These are phyloP conservation scores for Phytophthora crassamura DNA, from an alignment of 352 stramenopile genomes.

Conservation along the genomic window DNA sequence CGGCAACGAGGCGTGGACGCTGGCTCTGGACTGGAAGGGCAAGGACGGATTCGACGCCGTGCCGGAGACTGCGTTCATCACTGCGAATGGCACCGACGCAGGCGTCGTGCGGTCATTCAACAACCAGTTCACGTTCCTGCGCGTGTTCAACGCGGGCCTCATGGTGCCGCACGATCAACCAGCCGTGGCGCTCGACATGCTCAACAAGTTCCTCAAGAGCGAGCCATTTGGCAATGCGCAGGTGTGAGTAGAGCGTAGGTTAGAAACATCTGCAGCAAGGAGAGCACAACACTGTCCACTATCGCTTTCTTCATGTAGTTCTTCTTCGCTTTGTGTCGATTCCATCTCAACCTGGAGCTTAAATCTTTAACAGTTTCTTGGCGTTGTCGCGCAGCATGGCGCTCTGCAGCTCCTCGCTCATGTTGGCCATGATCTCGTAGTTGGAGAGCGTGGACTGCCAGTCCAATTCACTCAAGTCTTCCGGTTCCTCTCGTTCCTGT, in stretches of 20 bases:
- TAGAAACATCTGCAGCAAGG: constrained; percentile 12
- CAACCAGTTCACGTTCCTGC: constrained; percentile 57
- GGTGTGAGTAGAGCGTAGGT: neutral
- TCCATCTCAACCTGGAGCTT: neutral
- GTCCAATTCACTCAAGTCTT: constrained; percentile 34
- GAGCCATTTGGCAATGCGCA: constrained; percentile 14
- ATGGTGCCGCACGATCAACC: constrained; percentile 66
- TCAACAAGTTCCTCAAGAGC: constrained; percentile 68
- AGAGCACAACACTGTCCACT: constrained; percentile 24
- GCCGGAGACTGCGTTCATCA: constrained; percentile 33
- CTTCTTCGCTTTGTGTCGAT: neutral
- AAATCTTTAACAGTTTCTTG: constrained; percentile 38
- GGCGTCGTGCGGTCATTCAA: constrained; percentile 42
- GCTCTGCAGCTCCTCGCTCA: constrained; percentile 39
- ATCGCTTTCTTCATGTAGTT: constrained; percentile 8
- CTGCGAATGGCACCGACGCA: constrained; percentile 10
- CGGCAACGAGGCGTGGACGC: constrained; percentile 93
- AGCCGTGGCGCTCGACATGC: constrained; percentile 53
- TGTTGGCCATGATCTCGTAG: constrained; percentile 57
- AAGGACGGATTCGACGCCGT: constrained; percentile 80
- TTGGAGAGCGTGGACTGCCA: constrained; percentile 54
- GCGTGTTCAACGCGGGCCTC: constrained; percentile 62
- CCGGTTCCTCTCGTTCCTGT: constrained; percentile 1
- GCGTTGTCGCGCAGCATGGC: constrained; percentile 55
- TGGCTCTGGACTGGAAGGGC: constrained; percentile 91